These are phyloP conservation scores for Geotrichum australiense DNA, from an alignment of 1,139 yeast genomes.

Conservation along the genomic window DNA sequence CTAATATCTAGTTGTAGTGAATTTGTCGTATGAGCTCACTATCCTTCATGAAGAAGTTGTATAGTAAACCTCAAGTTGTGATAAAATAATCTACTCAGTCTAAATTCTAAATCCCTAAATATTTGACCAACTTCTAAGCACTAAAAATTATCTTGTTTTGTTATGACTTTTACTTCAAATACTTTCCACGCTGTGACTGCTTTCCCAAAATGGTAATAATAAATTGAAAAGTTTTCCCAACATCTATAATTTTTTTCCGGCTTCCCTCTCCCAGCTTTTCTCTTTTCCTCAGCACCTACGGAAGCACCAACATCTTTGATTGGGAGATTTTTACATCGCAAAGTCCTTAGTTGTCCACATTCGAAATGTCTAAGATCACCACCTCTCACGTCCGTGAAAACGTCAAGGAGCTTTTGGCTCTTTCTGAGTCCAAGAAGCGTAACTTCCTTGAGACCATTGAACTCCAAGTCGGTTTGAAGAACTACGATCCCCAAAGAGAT, in stretches of 20 bases:
- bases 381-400: constrained; percentile 93
- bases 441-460: constrained; percentile 99
- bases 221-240: neutral
- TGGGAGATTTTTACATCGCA: constrained; percentile 35
- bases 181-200: no score
- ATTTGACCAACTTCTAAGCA: no score
- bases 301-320: constrained; percentile 24
- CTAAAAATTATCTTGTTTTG: no score
- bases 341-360: constrained; percentile 20
- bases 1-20: no score
- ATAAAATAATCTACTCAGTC: no score
- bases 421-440: constrained; percentile 99
- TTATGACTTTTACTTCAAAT: no score
- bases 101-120: no score
- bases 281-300: constrained; percentile 15
- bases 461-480: constrained; percentile 99
- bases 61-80: no score
- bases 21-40: no score
- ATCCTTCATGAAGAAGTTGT: no score
- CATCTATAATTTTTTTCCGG: constrained; percentile 3
- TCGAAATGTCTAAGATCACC: constrained; percentile 86
- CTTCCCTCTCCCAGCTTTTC: neutral
- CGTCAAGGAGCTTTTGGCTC: constrained; percentile 87
- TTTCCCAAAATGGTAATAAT: constrained; percentile 3
- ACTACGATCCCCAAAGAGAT: constrained; percentile 99